Evolutionary conservation across 2,329 filamentous ascomycete genomes (phyloP).

Genomic region (Fusarium acutatum): DNA sequence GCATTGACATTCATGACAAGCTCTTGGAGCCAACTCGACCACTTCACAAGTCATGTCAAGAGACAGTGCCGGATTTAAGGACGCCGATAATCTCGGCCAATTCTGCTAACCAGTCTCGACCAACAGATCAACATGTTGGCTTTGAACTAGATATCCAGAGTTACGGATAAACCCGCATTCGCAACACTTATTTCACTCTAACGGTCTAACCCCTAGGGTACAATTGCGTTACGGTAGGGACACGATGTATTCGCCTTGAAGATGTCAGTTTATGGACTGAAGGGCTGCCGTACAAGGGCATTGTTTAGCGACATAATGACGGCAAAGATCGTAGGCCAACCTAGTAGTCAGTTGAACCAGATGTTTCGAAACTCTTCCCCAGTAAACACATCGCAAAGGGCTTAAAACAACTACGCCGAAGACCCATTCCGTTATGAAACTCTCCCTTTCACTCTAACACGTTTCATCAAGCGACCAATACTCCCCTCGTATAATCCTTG

Average conservation of each 20-base stretch:
- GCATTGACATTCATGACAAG: not conserved
- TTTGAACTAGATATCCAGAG: not conserved
- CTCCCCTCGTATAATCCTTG: not conserved
- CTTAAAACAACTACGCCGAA: conserved; percentile 3
- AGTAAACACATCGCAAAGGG: not conserved
- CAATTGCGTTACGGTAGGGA: not conserved
- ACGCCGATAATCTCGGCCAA: conserved; percentile 7
- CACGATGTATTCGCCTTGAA: not conserved
- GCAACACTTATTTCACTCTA: not conserved
- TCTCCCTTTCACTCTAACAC: conserved; percentile 10
- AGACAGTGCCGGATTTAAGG: not conserved
- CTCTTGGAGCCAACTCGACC: not conserved
- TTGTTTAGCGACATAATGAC: not conserved
- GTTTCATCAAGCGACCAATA: conserved; percentile 18
- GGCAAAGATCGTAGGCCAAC: not conserved
- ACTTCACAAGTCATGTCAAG: conserved; percentile 5
- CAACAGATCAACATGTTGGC: not conserved
- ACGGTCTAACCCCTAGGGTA: not conserved
- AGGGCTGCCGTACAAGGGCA: not conserved
- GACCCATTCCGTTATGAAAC: conserved; percentile 3
- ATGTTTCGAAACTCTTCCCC: not conserved
- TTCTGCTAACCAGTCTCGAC: conserved; percentile 1
- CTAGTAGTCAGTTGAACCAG: not conserved
- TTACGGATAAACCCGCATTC: not conserved
- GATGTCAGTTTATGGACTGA: not conserved